Evolutionary conservation across 2,329 filamentous ascomycete genomes (phyloP).

Genomic region (Metarhizium guizhouense): DNA sequence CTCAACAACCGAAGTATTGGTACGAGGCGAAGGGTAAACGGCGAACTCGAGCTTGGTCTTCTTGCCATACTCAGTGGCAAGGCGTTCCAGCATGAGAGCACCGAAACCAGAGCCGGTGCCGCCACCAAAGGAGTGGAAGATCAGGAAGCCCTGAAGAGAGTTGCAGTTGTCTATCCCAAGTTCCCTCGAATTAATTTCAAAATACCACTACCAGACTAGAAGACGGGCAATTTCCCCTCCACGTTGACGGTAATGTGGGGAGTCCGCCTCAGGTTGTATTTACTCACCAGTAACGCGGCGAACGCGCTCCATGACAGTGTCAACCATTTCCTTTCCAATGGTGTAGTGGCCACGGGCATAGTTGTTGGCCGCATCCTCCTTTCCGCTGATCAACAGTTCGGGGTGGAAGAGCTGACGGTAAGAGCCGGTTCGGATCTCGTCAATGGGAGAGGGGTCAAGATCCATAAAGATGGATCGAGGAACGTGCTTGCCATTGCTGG

Average conservation of each 20-base stretch:
- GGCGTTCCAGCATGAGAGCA: constrained; percentile 61
- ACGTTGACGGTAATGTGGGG: background rate
- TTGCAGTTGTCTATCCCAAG: constrained; percentile 56
- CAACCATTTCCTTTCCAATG: constrained; percentile 68
- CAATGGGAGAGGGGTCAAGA: constrained; percentile 63
- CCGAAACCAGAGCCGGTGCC: constrained; percentile 67
- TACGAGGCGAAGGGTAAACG: constrained; percentile 61
- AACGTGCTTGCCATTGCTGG: constrained; percentile 62
- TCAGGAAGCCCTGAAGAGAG: constrained; percentile 63
- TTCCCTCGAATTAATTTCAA: constrained; percentile 10
- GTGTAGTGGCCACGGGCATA: constrained; percentile 71
- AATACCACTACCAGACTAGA: background rate
- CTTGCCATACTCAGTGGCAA: constrained; percentile 66
- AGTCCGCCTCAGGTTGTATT: background rate
- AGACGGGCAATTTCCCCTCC: background rate
- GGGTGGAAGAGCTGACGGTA: constrained; percentile 67
- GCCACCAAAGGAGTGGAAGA: constrained; percentile 68
- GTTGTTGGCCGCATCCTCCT: constrained; percentile 72
- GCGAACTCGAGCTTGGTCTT: constrained; percentile 71
- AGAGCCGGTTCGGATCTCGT: constrained; percentile 60
- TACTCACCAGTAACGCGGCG: constrained; percentile 58
- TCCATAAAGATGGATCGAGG: constrained; percentile 66
- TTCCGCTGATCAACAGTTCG: constrained; percentile 62
- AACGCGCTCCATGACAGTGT: constrained; percentile 60
- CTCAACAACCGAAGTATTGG: constrained; percentile 63